Evolutionary conservation across 768 basidiomycete genomes (phyloP).

Genomic region (Hygrocybe coccinea): DNA sequence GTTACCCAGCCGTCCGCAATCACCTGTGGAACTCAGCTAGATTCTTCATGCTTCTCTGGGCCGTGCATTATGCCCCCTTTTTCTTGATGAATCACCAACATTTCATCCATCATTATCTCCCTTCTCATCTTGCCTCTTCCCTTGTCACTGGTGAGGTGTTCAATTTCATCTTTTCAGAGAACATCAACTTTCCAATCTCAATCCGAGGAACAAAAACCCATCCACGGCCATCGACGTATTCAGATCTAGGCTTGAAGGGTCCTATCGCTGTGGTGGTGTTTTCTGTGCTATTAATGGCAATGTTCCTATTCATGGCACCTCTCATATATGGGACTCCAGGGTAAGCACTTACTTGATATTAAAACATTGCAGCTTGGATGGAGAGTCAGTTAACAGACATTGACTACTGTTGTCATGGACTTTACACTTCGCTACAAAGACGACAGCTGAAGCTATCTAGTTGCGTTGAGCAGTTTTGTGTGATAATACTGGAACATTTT

Average conservation of each 20-base stretch:
- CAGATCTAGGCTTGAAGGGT: constrained; percentile 76
- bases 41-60: constrained; percentile 94
- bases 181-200: constrained; percentile 88
- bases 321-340: constrained; percentile 96
- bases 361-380: constrained; percentile 70
- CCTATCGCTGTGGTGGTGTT: constrained; percentile 58
- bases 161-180: constrained; percentile 85
- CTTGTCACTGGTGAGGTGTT: constrained; percentile 89
- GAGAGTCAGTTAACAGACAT: constrained; percentile 78
- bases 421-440: constrained; percentile 83
- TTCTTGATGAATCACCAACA: constrained; percentile 96
- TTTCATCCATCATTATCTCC: constrained; percentile 97
- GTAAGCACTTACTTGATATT: constrained; percentile 57
- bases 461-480: constrained; percentile 7
- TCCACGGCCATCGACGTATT: constrained; percentile 49
- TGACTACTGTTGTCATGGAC: constrained; percentile 88
- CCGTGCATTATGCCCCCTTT: constrained; percentile 93
- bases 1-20: constrained; percentile 73
- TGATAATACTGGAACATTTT: not conserved
- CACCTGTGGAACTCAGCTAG: constrained; percentile 93
- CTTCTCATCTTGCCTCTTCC: constrained; percentile 89
- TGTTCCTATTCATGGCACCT: constrained; percentile 77
- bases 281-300: constrained; percentile 52
- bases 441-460: constrained; percentile 38
- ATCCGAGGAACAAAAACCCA: constrained; percentile 61